Percentiles rank a stretch among this genome's conserved stretches.
These are phyloP conservation scores for Pichia sp. DNA, from an alignment of 1,139 yeast species.

Conservation along the genomic window DNA sequence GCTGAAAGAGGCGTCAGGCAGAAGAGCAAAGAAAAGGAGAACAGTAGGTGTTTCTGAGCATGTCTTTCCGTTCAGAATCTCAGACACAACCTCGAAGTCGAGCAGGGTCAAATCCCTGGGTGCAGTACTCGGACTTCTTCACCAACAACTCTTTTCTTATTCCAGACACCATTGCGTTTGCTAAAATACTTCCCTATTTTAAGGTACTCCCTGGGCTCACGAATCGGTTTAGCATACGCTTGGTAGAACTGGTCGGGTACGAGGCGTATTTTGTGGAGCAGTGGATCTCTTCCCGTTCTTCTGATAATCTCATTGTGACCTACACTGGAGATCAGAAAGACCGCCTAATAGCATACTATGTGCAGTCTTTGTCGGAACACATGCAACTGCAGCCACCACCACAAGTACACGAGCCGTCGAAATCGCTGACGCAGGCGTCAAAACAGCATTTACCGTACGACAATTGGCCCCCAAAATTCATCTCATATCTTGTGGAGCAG, in stretches of 20 bases:
- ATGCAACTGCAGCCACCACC: constrained; percentile 2
- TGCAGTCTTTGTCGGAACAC: constrained; percentile 28
- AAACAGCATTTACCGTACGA: constrained; percentile 41
- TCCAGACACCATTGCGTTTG: constrained; percentile 17
- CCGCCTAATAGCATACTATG: constrained; percentile 53
- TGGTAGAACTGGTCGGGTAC: constrained; percentile 57
- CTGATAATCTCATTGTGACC: constrained; percentile 67
- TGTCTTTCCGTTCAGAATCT: not conserved
- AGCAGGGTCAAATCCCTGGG: constrained; percentile 12
- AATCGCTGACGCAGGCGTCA: constrained; percentile 25
- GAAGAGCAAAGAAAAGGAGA: not conserved
- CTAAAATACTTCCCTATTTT: constrained; percentile 13
- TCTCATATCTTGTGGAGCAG: constrained; percentile 62
- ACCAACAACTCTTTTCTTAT: constrained; percentile 15
- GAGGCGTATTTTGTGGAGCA: constrained; percentile 91
- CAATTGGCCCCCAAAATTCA: constrained; percentile 56
- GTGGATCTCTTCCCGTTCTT: constrained; percentile 75
- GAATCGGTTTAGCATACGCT: constrained; percentile 27
- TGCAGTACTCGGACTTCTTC: constrained; percentile 13
- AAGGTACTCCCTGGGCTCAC: constrained; percentile 3
- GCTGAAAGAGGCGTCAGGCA: not conserved
- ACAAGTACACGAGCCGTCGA: not conserved
- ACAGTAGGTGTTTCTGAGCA: not conserved
- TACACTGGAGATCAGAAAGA: constrained; percentile 79
- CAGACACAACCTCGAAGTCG: constrained; percentile 3